Conservation (phyloP, 2,329 filamentous ascomycete genomes). For the Lasiodiplodia citricola region DNA sequence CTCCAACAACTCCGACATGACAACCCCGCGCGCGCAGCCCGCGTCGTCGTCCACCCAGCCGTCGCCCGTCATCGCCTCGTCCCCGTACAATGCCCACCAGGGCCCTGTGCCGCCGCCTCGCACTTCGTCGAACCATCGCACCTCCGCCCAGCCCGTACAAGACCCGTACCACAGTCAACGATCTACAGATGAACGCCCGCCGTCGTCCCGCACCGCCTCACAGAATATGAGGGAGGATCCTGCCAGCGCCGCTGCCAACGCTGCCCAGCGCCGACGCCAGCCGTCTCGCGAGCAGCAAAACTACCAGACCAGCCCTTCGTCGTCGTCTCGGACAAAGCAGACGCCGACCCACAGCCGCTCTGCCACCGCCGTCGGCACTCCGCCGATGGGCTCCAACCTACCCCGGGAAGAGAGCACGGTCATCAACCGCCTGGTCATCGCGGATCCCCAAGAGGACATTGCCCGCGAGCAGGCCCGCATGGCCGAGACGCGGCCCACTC, state of each 20-base stretch:
- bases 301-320: conserved; percentile 42
- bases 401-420: conserved; percentile 80
- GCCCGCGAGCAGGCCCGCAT: conserved; percentile 73
- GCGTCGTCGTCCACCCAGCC: conserved; percentile 48
- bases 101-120: conserved; percentile 72
- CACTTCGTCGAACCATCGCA: conserved; percentile 75
- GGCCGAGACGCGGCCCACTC: conserved; percentile 60
- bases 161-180: conserved; percentile 24
- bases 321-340: conserved; percentile 39
- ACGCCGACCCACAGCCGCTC: conserved; percentile 47
- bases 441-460: conserved; percentile 75
- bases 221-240: conserved; percentile 32
- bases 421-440: conserved; percentile 76
- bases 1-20: conserved; percentile 42
- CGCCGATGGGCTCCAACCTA: conserved; percentile 59
- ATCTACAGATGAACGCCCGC: conserved; percentile 37
- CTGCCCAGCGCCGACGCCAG: conserved; percentile 52
- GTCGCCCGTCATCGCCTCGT: conserved; percentile 51
- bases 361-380: conserved; percentile 57
- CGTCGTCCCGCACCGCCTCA: conserved; percentile 32
- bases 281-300: conserved; percentile 43
- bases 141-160: conserved; percentile 37
- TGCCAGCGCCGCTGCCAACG: conserved; percentile 33
- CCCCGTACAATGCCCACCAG: conserved; percentile 61
- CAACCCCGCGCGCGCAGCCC: conserved; percentile 51